These are phyloP conservation scores for Colletotrichum sp. DNA, from an alignment of 2,329 filamentous ascomycete species.

Conservation along the genomic window DNA sequence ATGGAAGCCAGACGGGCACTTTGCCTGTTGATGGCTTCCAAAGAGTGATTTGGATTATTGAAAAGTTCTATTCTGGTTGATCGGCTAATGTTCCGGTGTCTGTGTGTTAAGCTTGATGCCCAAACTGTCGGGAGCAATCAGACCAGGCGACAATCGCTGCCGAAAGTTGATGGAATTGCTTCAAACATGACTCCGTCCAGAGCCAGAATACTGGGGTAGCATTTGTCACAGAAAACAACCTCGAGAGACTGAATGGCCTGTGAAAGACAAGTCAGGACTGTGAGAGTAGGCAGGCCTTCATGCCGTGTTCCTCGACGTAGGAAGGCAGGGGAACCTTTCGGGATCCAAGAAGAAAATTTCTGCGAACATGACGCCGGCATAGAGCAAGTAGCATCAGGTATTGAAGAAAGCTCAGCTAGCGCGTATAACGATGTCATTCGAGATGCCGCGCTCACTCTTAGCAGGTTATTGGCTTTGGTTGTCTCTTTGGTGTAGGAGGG, in stretches of 20 bases:
- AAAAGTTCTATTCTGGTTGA: neutral
- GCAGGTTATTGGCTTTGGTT: neutral
- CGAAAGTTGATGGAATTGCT: neutral
- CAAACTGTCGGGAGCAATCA: neutral
- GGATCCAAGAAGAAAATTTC: neutral
- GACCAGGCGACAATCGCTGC: neutral
- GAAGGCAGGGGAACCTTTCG: neutral
- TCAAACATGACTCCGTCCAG: neutral
- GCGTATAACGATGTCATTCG: neutral
- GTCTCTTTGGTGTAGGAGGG: neutral
- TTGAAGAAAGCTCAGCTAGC: neutral
- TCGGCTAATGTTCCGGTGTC: neutral
- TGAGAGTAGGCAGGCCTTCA: neutral
- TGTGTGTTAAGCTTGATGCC: neutral
- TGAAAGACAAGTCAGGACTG: neutral
- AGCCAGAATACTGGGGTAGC: neutral
- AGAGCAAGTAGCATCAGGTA: neutral
- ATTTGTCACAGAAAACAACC: neutral
- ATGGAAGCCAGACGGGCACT: neutral
- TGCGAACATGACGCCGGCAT: neutral
- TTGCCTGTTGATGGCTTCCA: neutral
- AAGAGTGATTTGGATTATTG: neutral
- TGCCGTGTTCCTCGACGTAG: fast-evolving
- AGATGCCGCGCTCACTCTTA: neutral
- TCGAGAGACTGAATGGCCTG: neutral